These are phyloP conservation scores for Annona squamosa DNA, from an alignment of 164 flowering plant species.

Conservation along the genomic window DNA sequence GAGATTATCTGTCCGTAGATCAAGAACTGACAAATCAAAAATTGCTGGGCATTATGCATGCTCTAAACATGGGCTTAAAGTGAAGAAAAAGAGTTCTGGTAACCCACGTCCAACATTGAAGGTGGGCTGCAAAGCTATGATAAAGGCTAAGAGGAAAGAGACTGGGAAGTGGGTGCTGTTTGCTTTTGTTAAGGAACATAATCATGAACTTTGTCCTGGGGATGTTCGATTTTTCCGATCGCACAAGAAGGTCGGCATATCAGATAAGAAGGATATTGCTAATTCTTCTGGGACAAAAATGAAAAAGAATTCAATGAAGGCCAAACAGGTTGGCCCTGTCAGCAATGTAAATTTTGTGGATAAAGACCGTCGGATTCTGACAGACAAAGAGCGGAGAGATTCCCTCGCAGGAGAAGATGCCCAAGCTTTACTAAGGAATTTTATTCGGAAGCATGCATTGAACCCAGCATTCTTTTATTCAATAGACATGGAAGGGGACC, in stretches of 20 bases:
- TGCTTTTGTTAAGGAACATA: constrained; percentile 70
- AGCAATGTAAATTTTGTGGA: constrained; percentile 71
- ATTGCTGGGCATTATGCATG: constrained; percentile 12
- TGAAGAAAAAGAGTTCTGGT: neutral
- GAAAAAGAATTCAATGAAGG: constrained; percentile 64
- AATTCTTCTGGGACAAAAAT: constrained; percentile 38
- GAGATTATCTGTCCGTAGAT: constrained; percentile 31
- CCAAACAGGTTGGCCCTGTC: constrained; percentile 65
- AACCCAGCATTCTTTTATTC: constrained; percentile 28
- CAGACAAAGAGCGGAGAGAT: constrained; percentile 41
- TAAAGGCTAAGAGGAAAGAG: constrained; percentile 48
- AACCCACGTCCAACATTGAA: constrained; percentile 1
- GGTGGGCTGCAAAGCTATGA: constrained; percentile 59
- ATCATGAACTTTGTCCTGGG: constrained; percentile 47
- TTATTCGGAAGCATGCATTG: neutral
- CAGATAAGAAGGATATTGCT: constrained; percentile 8
- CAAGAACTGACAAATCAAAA: constrained; percentile 10
- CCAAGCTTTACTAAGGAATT: neutral
- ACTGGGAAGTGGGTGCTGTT: constrained; percentile 59
- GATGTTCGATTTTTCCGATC: constrained; percentile 43
- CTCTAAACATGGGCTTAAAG: constrained; percentile 10
- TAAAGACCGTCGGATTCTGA: constrained; percentile 68
- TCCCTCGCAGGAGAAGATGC: constrained; percentile 10
- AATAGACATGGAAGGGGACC: constrained; percentile 65
- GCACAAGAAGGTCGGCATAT: neutral